phyloP scores from a whole-genome alignment of 495 filamentous ascomycete species.

The Talaromyces borbonicus region DNA sequence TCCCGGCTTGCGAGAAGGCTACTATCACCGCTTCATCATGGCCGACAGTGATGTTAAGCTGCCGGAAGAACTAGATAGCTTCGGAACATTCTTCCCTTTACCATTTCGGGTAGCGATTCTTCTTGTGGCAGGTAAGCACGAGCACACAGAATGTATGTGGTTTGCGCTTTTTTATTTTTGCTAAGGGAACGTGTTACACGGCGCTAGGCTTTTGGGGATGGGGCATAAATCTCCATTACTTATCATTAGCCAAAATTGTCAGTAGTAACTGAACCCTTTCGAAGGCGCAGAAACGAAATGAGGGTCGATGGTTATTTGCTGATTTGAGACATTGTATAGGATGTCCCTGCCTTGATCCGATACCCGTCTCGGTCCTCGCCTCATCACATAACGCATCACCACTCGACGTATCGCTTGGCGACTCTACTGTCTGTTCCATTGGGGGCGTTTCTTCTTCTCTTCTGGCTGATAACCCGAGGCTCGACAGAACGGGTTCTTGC shows the following conservation, averaged over 20 bases:
- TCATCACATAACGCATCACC: constrained; percentile 60
- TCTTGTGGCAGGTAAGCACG: constrained; percentile 61
- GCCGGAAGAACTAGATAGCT: constrained; percentile 50
- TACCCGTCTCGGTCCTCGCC: constrained; percentile 61
- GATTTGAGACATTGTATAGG: constrained; percentile 34
- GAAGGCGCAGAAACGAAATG: too few relatives aligned
- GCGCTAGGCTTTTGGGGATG: constrained; percentile 80
- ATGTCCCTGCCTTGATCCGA: constrained; percentile 68
- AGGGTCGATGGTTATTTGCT: too few relatives aligned
- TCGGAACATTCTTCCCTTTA: constrained; percentile 76
- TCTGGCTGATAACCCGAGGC: constrained; percentile 73
- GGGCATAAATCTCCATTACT: constrained; percentile 77
- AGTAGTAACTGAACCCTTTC: constrained; percentile 16
- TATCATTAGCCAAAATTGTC: constrained; percentile 63
- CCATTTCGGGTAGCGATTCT: constrained; percentile 74
- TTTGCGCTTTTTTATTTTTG: too few relatives aligned
- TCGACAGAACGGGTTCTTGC: constrained; percentile 53
- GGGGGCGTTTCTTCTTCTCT: constrained; percentile 57
- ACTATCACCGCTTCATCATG: background rate
- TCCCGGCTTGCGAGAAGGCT: background rate
- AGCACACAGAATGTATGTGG: background rate
- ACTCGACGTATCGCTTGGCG: constrained; percentile 74
- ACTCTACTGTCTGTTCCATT: constrained; percentile 62
- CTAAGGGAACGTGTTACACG: constrained; percentile 1
- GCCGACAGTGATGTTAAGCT: background rate